These are phyloP conservation scores for Glutinoglossum americanum DNA, from an alignment of 495 filamentous ascomycete genomes.

Conservation along the genomic window DNA sequence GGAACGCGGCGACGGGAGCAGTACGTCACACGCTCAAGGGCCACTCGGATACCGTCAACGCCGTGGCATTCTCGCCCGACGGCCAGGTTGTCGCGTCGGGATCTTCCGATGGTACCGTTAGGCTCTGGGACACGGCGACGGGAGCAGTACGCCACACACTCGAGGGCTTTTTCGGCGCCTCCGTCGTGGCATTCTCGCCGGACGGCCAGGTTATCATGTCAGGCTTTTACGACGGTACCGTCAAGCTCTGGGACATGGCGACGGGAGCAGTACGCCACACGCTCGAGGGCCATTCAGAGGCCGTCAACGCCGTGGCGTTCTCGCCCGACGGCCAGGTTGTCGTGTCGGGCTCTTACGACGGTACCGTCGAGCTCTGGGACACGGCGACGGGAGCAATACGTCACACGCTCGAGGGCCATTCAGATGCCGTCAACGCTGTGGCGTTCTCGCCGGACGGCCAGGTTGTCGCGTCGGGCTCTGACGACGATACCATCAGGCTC, in stretches of 20 bases:
- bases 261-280: slow-evolving; percentile 7
- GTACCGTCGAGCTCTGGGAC: not conserved
- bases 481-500: no score
- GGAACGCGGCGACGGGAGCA: no score
- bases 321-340: not conserved
- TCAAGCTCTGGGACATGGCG: slow-evolving; percentile 12
- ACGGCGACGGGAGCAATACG: not conserved
- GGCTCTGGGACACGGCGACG: no score
- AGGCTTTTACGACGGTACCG: slow-evolving; percentile 4
- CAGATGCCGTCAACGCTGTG: not conserved
- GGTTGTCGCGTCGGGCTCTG: not conserved
- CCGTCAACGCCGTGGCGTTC: not conserved
- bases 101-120: no score
- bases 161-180: no score
- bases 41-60: no score
- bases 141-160: no score
- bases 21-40: no score
- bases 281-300: not conserved
- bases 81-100: no score
- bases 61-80: no score
- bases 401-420: no score
- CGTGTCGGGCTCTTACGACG: not conserved
- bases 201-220: slow-evolving; percentile 1
- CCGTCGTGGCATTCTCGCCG: not conserved
- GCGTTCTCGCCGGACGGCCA: not conserved